These are phyloP conservation scores for Trametes sp. DNA, from an alignment of 1,284 basidiomycete species.

Conservation along the genomic window DNA sequence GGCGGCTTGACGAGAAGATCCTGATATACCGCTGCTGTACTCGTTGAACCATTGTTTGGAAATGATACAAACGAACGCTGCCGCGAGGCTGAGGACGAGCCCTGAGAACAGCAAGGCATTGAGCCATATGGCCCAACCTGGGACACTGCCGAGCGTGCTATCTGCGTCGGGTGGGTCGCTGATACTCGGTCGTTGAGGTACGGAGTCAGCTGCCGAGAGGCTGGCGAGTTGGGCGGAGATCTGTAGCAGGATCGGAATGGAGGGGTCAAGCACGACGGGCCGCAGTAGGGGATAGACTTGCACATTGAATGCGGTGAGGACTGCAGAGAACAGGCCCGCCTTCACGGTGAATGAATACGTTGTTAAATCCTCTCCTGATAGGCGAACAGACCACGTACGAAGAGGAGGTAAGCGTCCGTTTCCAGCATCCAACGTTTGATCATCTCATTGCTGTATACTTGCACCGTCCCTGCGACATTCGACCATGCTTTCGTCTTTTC, in stretches of 20 bases:
- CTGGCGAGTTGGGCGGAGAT: slow-evolving; percentile 14
- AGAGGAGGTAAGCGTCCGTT: slow-evolving; percentile 23
- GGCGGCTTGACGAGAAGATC: slow-evolving; percentile 10
- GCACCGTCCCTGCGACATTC: background rate
- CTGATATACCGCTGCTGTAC: slow-evolving; percentile 10
- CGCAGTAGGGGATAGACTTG: slow-evolving; percentile 19
- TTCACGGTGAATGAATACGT: background rate
- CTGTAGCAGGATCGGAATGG: slow-evolving; percentile 5
- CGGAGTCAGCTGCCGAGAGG: no score
- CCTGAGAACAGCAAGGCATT: slow-evolving; percentile 29
- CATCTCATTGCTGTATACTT: slow-evolving; percentile 13
- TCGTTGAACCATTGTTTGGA: slow-evolving; percentile 31
- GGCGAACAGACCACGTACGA: slow-evolving; percentile 7
- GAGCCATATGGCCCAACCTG: slow-evolving; percentile 13
- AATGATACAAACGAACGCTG: slow-evolving; percentile 22
- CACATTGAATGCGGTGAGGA: slow-evolving; percentile 19
- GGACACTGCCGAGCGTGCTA: background rate
- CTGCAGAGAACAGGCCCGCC: slow-evolving; percentile 24
- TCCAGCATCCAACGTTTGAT: slow-evolving; percentile 19
- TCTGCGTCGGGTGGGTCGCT: background rate
- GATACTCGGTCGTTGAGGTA: no score
- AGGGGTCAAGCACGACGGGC: slow-evolving; percentile 1
- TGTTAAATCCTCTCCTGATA: no score
- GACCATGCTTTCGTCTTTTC: slow-evolving; percentile 13
- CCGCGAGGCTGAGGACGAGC: slow-evolving; percentile 23